Percentiles rank a stretch among this genome's conserved stretches.
Conservation (phyloP, 257 asterid genomes). For the Primulina huaijiensis region DNA sequence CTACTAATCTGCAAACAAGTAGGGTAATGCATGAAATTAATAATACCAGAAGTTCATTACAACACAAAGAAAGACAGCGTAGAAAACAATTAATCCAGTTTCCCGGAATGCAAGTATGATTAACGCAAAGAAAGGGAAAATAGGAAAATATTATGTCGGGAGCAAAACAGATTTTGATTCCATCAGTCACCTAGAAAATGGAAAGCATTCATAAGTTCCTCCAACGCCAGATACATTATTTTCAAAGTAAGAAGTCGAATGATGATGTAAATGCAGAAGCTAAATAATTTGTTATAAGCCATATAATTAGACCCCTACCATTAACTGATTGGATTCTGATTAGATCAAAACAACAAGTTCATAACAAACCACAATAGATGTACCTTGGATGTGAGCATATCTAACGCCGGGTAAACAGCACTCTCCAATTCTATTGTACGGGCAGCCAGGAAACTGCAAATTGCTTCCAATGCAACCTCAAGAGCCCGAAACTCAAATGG, state of each 20-base stretch:
- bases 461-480: conserved; percentile 91
- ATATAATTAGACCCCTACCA: not conserved
- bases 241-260: not conserved
- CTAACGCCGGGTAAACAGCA: conserved; percentile 91
- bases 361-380: not conserved
- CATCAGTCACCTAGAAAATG: not conserved
- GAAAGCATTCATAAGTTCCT: conserved; percentile 9
- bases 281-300: not conserved
- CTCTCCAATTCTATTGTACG: conserved; percentile 79
- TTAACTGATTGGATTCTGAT: not conserved
- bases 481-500: conserved; percentile 91
- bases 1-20: conserved; percentile 69
- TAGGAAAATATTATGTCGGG: not conserved
- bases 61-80: not conserved
- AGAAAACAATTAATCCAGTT: not conserved
- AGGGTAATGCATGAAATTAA: not conserved
- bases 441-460: conserved; percentile 82
- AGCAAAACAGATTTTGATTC: not conserved
- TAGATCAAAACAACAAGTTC: not conserved
- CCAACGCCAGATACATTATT: not conserved
- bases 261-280: not conserved
- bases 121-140: not conserved
- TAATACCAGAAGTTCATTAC: not conserved
- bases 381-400: conserved; percentile 92
- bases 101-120: conserved; percentile 10